Base-by-base conservation (phyloP, 2,329 filamentous ascomycete genomes). In the Metarhizium guizhouense region DNA sequence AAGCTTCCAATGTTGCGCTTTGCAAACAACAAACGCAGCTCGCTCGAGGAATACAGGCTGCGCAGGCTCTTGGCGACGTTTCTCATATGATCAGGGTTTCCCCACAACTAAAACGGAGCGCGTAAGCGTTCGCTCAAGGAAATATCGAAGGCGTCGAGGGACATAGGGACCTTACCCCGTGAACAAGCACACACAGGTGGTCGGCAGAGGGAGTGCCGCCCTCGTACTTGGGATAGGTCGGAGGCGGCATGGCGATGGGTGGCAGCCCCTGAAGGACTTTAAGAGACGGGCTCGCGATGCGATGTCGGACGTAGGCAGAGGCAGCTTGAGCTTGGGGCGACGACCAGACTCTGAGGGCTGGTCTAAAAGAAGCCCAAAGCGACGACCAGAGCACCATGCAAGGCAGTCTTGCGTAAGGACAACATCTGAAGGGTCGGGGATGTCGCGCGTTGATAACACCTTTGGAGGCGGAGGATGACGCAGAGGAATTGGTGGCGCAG, bases 161-260 rank as follows among this genome's bases (percentile, higher is more conserved):
- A 10, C 34, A 59, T 54, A 57, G 58, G 70, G 8, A 7, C 11
- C 81, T 69, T 80, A 88, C 85, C 73, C 88, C 83, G 67, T 93
- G 88, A 53, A 91, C 84, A 48, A 93, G 76, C 47, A 93, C 86
- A 64, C 85, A 87, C 59, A 93, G 81, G 68, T 92, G 88, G 61
- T 87, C 78, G 51, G 85, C 83, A 57, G 79, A 72, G 48, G 67
- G 54, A 64, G 71, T 77, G 60, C 79, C 79, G 60, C 81, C 80
- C 57, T 72, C 76, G 64, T 76, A 76, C 43, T 56, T 56, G 51
- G 54, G 52, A 47, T 58, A 58, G 47, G 45, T 49, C 34, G 56
- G 54, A 49, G 60, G 52, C 43, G 56, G 40, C 56, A 58, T 58
- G 56, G 32, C 45, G 45, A 58, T 48, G 34, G 56, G 48, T 42